Percentiles rank a stretch among this genome's conserved stretches.
These are phyloP conservation scores for Cicer arietinum DNA, from an alignment of 306 rosid genomes.

Conservation along the genomic window DNA sequence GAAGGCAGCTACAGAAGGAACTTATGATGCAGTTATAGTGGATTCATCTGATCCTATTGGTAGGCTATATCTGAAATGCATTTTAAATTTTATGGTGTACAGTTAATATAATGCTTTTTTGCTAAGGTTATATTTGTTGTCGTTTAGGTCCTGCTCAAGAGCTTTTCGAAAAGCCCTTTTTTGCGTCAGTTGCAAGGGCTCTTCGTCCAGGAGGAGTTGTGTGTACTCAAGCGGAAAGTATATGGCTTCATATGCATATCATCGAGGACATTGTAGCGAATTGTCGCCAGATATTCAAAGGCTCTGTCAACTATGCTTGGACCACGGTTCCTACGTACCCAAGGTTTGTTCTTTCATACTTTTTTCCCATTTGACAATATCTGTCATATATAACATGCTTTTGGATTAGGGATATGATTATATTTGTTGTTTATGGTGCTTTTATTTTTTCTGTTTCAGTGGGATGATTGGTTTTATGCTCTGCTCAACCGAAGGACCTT, in stretches of 20 bases:
- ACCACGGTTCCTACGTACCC: constrained; percentile 99
- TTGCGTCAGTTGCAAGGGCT: constrained; percentile 76
- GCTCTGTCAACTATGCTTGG: constrained; percentile 98
- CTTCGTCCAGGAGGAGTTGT: constrained; percentile 98
- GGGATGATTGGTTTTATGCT: constrained; percentile 99
- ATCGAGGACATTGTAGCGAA: constrained; percentile 85
- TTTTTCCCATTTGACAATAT: background rate
- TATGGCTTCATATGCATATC: constrained; percentile 98
- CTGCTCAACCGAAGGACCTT: constrained; percentile 94
- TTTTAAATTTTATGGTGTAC: background rate
- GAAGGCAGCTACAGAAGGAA: constrained; percentile 84
- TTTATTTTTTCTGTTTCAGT: constrained; percentile 57
- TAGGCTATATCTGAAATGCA: constrained; percentile 37
- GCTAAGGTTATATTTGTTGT: constrained; percentile 32
- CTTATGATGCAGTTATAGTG: constrained; percentile 92
- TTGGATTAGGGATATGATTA: background rate
- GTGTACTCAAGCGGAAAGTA: constrained; percentile 98
- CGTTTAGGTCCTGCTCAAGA: constrained; percentile 94
- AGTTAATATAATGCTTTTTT: constrained; percentile 3
- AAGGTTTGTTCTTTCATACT: constrained; percentile 55
- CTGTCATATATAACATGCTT: background rate
- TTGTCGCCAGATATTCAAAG: constrained; percentile 91
- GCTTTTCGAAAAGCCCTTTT: constrained; percentile 95
- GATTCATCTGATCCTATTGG: constrained; percentile 99
- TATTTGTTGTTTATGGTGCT: constrained; percentile 38